Percentiles rank a stretch among this genome's conserved stretches.
phyloP scores from a whole-genome alignment of 768 basidiomycete species.

The Russula dissimulans region DNA sequence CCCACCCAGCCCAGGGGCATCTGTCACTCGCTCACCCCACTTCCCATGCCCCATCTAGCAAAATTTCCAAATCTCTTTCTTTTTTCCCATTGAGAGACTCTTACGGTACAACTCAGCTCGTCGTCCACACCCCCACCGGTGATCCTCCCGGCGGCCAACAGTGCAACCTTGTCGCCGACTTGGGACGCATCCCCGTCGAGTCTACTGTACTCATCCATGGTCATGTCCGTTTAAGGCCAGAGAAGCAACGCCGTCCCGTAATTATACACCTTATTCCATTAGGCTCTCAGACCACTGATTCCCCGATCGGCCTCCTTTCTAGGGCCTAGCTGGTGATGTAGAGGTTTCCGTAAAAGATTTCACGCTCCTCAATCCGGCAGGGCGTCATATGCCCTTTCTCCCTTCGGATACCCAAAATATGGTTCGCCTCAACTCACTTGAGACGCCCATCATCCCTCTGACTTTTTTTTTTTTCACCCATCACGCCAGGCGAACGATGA shows the following conservation, averaged over 20 bases:
- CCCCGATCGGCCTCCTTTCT: conserved; percentile 7
- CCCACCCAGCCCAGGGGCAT: neutral
- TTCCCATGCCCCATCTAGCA: conserved; percentile 38
- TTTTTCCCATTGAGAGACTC: conserved; percentile 85
- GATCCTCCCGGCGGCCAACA: conserved; percentile 19
- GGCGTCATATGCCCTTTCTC: conserved; percentile 65
- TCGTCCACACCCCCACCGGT: conserved; percentile 35
- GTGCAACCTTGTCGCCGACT: conserved; percentile 28
- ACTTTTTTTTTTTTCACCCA: neutral
- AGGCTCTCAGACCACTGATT: neutral
- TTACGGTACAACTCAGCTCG: conserved; percentile 69
- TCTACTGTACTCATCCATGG: conserved; percentile 74
- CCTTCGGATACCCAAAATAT: conserved; percentile 69
- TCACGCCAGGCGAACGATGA: conserved; percentile 69
- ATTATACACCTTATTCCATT: neutral
- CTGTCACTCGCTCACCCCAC: conserved; percentile 17
- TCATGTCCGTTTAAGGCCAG: conserved; percentile 54
- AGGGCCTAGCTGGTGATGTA: conserved; percentile 64
- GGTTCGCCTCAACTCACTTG: conserved; percentile 37
- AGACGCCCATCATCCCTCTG: neutral
- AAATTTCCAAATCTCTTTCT: conserved; percentile 56
- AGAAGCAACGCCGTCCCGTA: conserved; percentile 52
- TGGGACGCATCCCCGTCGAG: conserved; percentile 63
- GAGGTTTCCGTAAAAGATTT: conserved; percentile 69
- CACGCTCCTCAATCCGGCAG: conserved; percentile 74